Base-by-base conservation (phyloP, 2,329 filamentous ascomycete genomes). In the Exophiala phaeomuriformis region DNA sequence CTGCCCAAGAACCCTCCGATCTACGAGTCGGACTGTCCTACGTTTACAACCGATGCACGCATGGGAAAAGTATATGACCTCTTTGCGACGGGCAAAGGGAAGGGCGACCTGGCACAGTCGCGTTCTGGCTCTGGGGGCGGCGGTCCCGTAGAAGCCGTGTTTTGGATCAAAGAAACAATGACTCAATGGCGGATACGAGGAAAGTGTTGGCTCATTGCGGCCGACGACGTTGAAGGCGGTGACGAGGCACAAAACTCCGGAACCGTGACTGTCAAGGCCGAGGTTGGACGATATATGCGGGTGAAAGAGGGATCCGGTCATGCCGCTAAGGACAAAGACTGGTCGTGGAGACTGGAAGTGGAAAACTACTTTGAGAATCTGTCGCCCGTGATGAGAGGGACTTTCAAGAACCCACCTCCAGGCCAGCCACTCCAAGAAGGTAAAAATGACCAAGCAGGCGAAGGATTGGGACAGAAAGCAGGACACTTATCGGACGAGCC, bases 291-390 rank as follows among this genome's bases (percentile, higher is more conserved):
- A 55, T 72, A 84, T 60, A 90, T 90, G 86, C 52, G 62, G 5
- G 40, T 36, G 4, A 51, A 35, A 19, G 29, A 48, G 10, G 31
- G 48, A 5, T 62, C 64, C 3, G 33, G 52, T 1, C 61, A 63
- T 29, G 63, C 66, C 4, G 65, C 65, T 8, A 57, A 52, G 8
- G 68, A 71, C 45, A 69, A 72, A 55, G 68, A 74, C 1, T 95
- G 90, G 88, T 85, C 80, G 61, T 96, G 89, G 85, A 72, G 73
- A 44, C 84, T 76, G 58, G 90, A 95, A 71, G 69, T 96, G 36
- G 90, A 87, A 47, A 87, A 81, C 46, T 88, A 93, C 68, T 97
- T 96, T 78, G 91, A 89, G 19, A 96, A 96, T 68, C 71, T 93
- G 63, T 85, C 81, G 61, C 91, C 91, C 4, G 73, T 76, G 1